Evolutionary conservation across 1,139 yeast genomes (phyloP).

Genomic region (Hyphopichia buzzinii): DNA sequence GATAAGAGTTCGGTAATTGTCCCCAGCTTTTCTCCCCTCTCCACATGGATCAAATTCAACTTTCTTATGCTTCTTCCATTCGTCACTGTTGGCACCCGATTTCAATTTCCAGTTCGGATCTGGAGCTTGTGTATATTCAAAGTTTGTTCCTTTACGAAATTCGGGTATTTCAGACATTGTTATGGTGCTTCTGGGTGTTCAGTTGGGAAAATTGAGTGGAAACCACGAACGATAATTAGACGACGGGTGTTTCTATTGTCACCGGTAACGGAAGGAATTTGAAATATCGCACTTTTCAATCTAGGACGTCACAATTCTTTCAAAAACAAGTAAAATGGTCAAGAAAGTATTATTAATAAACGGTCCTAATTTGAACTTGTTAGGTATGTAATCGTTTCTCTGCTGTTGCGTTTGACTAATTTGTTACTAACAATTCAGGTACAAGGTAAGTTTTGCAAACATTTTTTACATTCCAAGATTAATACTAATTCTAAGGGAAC

Average conservation of each 20-base stretch:
- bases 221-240: too few species aligned
- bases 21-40: constrained; percentile 35
- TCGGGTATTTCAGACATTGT: constrained; percentile 11
- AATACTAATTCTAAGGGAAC: constrained; percentile 47
- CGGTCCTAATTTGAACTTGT: constrained; percentile 44
- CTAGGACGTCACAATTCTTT: constrained; percentile 2
- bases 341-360: constrained; percentile 43
- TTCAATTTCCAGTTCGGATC: constrained; percentile 47
- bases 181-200: too few species aligned
- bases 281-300: constrained; percentile 3
- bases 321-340: constrained; percentile 31
- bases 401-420: neutral
- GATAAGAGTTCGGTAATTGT: constrained; percentile 50
- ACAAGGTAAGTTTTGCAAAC: constrained; percentile 3
- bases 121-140: constrained; percentile 19
- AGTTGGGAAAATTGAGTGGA: too few species aligned
- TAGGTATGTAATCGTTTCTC: constrained; percentile 2
- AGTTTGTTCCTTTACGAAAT: constrained; percentile 15
- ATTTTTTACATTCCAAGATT: neutral
- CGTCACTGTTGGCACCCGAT: constrained; percentile 46
- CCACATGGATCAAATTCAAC: constrained; percentile 49
- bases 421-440: constrained; percentile 4
- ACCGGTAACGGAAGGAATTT: too few species aligned
- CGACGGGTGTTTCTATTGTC: too few species aligned
- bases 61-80: constrained; percentile 44